These are phyloP conservation scores for Colletotrichum aenigma DNA, from an alignment of 2,329 filamentous ascomycete species.

Conservation along the genomic window DNA sequence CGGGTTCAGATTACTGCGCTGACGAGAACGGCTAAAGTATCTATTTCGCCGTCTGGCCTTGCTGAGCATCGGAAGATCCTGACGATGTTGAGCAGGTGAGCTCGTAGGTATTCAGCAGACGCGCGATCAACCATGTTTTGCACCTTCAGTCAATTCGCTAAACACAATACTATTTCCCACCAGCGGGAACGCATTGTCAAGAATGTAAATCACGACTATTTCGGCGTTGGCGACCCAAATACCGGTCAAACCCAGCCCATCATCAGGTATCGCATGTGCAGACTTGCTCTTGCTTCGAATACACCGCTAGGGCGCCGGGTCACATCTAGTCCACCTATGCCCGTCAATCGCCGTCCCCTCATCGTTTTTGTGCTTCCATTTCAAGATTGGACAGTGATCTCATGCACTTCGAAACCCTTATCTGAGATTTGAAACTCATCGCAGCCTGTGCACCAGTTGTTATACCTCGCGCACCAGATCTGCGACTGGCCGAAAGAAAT, in stretches of 20 bases:
- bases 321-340: background rate
- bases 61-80: background rate
- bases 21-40: background rate
- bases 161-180: background rate
- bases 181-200: background rate
- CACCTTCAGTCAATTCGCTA: background rate
- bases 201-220: background rate
- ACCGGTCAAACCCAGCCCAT: background rate
- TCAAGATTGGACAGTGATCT: background rate
- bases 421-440: background rate
- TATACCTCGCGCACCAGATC: background rate
- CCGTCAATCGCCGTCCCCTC: background rate
- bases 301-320: background rate
- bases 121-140: background rate
- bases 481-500: background rate
- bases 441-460: background rate
- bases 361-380: background rate
- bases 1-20: background rate
- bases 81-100: background rate
- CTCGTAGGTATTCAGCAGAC: background rate
- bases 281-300: background rate
- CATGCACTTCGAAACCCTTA: too few species aligned
- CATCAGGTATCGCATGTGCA: background rate
- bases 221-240: background rate
- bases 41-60: background rate